Conservation (phyloP, 495 filamentous ascomycete genomes). For the Annulohypoxylon moriforme region DNA sequence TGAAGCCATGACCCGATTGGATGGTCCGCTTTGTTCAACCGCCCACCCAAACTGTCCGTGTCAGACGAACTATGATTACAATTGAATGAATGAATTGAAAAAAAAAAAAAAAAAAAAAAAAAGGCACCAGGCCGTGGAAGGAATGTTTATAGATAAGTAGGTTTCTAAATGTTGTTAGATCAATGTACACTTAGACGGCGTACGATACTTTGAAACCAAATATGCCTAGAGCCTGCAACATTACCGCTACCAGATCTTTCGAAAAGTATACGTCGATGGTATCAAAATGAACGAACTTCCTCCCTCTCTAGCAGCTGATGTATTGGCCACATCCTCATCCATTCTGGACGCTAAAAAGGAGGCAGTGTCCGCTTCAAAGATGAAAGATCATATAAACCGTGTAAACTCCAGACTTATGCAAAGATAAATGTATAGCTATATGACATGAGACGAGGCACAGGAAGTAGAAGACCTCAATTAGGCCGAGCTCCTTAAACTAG, state of each 20-base stretch:
- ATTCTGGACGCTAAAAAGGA: not conserved
- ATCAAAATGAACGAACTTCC: not conserved
- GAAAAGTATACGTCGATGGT: constrained; percentile 8
- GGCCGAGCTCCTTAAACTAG: constrained; percentile 18
- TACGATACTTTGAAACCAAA: not conserved
- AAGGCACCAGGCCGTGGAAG: not conserved
- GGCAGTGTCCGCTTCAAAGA: constrained; percentile 5
- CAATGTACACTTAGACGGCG: not conserved
- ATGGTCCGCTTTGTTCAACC: not conserved
- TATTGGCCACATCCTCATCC: constrained; percentile 12
- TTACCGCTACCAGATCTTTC: constrained; percentile 6
- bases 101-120: not conserved
- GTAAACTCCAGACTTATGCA: constrained; percentile 38
- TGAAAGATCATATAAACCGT: not conserved
- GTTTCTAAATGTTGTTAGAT: not conserved
- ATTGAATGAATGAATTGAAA: too few species aligned
- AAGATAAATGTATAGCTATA: constrained; percentile 21
- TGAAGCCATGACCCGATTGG: constrained; percentile 21
- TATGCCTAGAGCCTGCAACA: not conserved
- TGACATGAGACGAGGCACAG: constrained; percentile 9
- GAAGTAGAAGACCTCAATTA: constrained; percentile 17
- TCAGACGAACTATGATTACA: too few species aligned
- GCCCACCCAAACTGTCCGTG: too few species aligned
- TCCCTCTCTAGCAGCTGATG: not conserved
- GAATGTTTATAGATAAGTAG: not conserved